phyloP scores from a whole-genome alignment of 495 filamentous ascomycete genomes.

The Penicillium mononematosum region DNA sequence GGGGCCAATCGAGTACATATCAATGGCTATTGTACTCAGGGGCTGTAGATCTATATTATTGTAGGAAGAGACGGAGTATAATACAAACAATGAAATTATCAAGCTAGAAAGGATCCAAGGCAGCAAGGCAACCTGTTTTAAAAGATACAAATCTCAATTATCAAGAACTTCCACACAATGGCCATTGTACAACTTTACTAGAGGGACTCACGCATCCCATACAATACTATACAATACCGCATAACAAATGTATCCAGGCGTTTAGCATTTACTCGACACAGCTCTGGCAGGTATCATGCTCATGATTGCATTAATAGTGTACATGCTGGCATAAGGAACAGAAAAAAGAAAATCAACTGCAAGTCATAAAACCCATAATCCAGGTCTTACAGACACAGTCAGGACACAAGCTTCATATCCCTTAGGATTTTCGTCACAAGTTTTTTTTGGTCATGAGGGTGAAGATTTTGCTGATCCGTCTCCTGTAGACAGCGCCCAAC shows the following conservation, averaged over 20 bases:
- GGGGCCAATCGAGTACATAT: neutral
- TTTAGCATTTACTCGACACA: neutral
- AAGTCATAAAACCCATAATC: constrained; percentile 2
- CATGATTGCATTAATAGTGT: constrained; percentile 12
- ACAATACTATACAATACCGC: neutral
- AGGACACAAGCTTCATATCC: constrained; percentile 45
- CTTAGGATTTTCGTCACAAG: constrained; percentile 67
- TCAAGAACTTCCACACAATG: neutral
- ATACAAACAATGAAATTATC: neutral
- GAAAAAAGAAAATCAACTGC: neutral
- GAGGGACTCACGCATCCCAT: neutral
- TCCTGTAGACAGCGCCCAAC: constrained; percentile 79
- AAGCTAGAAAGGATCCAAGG: neutral
- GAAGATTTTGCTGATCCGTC: constrained; percentile 68
- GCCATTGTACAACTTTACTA: neutral
- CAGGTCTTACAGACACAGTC: constrained; percentile 6
- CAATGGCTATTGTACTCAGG: neutral
- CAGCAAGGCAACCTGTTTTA: neutral
- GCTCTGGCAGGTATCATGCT: neutral
- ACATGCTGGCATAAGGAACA: constrained; percentile 17
- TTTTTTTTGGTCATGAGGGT: constrained; percentile 73
- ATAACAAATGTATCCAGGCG: neutral
- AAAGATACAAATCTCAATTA: neutral
- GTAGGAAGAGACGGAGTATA: neutral
- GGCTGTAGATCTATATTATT: neutral